Base-by-base conservation (phyloP, 768 basidiomycete species). In the Hydnum rufescens region DNA sequence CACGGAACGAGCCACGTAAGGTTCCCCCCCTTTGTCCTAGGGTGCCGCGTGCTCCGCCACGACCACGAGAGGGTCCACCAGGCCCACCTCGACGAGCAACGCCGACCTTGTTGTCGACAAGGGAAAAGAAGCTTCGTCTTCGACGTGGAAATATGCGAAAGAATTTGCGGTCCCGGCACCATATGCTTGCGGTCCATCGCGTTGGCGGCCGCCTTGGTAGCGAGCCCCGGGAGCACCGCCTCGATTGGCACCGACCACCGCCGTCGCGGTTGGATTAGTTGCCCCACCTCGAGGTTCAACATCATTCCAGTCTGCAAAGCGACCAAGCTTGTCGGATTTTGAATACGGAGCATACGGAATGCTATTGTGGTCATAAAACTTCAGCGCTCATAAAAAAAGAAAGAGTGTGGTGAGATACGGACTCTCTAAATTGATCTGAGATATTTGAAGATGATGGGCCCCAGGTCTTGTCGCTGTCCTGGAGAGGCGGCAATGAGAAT, bases 301-400 rank as follows among this genome's bases (percentile, higher is more conserved):
- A 51, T 88, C 85, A 66, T 88, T 87, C 92, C 93, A 99, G 70
- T 99, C 93, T 47, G 93, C 93, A 62, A 99, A 85, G 51, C 93
- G 81, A 51, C 88, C 89, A 53, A 99, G 80, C 66, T 96, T 96
- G 73, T 99, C 95, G 32, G 87, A 80, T 77, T 99, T 99, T 68
- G 89, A 89, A 74, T 87, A 97, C 3, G 92, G 92, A 0, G 93
- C 92, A 63, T 97, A 99, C 44, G 95, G 95, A 55, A 97, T 95
- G 60, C 69, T 68, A 31, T 28, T 25, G n/a, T 19, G 25, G 30
- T 4, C 13, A 16, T 47, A 19, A 39, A 39, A 19, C 36, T 8
- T 8, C 8, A 39, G 36, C 1, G 22, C 36, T 39, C 13, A 39
- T n/a, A n/a, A n/a, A n/a, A n/a, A n/a, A n/a, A n/a, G n/a, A n/a